Conservation (phyloP, 169 alveolate genomes). For the Plasmodium gaboni region DNA sequence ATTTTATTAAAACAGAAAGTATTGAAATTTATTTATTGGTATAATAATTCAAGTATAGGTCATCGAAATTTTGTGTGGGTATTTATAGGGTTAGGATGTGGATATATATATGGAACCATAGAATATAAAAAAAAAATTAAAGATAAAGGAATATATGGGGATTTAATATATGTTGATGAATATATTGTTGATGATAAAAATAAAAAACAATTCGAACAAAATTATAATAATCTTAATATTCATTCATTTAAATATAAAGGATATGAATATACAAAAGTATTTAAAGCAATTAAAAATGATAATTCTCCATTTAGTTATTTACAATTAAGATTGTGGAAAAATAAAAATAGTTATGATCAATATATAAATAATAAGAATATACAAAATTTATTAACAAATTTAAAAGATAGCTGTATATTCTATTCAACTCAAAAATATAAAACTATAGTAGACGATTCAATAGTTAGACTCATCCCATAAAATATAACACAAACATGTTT, state of each 20-base stretch:
- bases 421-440: conserved; percentile 26
- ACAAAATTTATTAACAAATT: neutral
- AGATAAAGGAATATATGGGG: conserved; percentile 84
- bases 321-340: conserved; percentile 76
- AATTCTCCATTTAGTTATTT: conserved; percentile 79
- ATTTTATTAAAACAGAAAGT: conserved; percentile 45
- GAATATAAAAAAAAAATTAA: conserved; percentile 70
- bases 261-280: conserved; percentile 82
- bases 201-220: conserved; percentile 76
- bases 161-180: conserved; percentile 79
- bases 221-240: conserved; percentile 79
- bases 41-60: conserved; percentile 79
- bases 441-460: conserved; percentile 64
- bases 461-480: conserved; percentile 47
- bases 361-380: conserved; percentile 1
- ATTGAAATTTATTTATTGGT: conserved; percentile 74
- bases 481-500: conserved; percentile 5
- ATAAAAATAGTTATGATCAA: conserved; percentile 20
- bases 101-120: conserved; percentile 79
- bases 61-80: conserved; percentile 85
- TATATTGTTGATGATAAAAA: conserved; percentile 73
- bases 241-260: conserved; percentile 80
- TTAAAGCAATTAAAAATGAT: conserved; percentile 81
- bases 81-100: conserved; percentile 81
- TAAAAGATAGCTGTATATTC: conserved; percentile 14